These are phyloP conservation scores for Persicaria maculosa DNA, from an alignment of 148 eudicot species.

Conservation along the genomic window DNA sequence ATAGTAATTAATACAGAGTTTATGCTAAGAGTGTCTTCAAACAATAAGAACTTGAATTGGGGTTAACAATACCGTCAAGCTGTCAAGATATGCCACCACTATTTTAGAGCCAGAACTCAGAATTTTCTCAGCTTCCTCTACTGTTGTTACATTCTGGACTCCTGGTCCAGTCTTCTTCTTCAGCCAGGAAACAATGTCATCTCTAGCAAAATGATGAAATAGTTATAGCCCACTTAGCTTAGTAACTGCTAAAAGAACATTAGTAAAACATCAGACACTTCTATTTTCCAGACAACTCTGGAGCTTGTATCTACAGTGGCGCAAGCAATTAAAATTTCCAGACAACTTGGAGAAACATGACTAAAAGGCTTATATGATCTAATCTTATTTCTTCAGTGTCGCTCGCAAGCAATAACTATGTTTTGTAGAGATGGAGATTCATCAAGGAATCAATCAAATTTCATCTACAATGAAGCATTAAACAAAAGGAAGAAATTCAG, in stretches of 20 bases:
- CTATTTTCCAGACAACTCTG: not conserved
- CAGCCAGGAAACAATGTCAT: conserved; percentile 65
- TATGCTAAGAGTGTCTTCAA: not conserved
- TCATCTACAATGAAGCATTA: not conserved
- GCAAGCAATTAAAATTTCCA: not conserved
- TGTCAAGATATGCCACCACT: conserved; percentile 53
- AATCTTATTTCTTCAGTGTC: not conserved
- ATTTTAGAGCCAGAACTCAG: conserved; percentile 39
- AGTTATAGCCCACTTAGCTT: not conserved
- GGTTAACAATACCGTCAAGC: conserved; percentile 40
- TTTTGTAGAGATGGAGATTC: not conserved
- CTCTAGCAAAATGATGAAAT: conserved; percentile 30
- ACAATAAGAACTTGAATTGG: not conserved
- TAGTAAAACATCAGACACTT: not conserved
- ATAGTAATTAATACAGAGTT: not conserved
- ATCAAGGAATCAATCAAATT: not conserved
- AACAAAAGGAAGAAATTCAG: not conserved
- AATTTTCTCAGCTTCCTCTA: conserved; percentile 56
- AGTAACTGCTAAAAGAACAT: not conserved
- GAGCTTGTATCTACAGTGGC: not conserved
- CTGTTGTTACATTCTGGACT: conserved; percentile 46
- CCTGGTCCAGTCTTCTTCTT: conserved; percentile 70
- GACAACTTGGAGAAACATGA: not conserved
- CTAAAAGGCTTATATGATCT: not conserved
- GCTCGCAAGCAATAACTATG: not conserved